A percentile compares a stretch with the other conserved stretches of the same genome.
Evolutionary conservation across 1,139 yeast species (phyloP).

Genomic region (Saccharomyces hybrid): DNA sequence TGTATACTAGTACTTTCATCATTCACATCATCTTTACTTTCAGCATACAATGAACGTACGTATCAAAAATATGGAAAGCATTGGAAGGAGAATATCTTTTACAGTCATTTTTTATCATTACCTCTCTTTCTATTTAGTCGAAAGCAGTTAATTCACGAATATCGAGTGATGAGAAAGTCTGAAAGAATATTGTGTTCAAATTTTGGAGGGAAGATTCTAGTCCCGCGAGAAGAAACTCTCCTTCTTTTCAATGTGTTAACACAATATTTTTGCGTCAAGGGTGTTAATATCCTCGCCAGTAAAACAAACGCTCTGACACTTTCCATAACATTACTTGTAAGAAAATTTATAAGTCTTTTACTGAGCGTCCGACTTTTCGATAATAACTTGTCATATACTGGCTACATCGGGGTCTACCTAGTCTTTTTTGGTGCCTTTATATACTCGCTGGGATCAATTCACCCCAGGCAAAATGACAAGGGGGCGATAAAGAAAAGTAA

Average conservation of each 20-base stretch:
- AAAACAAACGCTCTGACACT: constrained; percentile 53
- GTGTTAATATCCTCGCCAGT: constrained; percentile 58
- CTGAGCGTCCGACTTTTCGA: constrained; percentile 46
- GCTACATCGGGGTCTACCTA: constrained; percentile 40
- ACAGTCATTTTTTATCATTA: constrained; percentile 49
- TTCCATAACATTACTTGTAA: constrained; percentile 47
- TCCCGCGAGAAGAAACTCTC: constrained; percentile 7
- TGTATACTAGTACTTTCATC: constrained; percentile 40
- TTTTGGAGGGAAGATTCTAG: constrained; percentile 1
- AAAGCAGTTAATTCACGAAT: constrained; percentile 21
- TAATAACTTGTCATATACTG: constrained; percentile 36
- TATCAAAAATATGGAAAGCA: constrained; percentile 45
- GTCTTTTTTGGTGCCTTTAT: constrained; percentile 50
- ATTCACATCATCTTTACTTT: constrained; percentile 45
- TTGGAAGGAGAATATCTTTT: constrained; percentile 62
- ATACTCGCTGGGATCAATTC: constrained; percentile 28
- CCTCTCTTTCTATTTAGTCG: constrained; percentile 43
- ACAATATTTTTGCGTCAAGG: constrained; percentile 58
- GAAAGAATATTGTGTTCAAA: constrained; percentile 5
- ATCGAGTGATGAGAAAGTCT: constrained; percentile 8
- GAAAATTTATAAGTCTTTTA: constrained; percentile 54
- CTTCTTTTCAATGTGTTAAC: constrained; percentile 42
- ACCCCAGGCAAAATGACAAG: background rate
- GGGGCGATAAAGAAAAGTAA: background rate
- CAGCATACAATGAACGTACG: constrained; percentile 47